These are phyloP conservation scores for Arthrobotrys iridis DNA, from an alignment of 2,329 filamentous ascomycete species.

Conservation along the genomic window DNA sequence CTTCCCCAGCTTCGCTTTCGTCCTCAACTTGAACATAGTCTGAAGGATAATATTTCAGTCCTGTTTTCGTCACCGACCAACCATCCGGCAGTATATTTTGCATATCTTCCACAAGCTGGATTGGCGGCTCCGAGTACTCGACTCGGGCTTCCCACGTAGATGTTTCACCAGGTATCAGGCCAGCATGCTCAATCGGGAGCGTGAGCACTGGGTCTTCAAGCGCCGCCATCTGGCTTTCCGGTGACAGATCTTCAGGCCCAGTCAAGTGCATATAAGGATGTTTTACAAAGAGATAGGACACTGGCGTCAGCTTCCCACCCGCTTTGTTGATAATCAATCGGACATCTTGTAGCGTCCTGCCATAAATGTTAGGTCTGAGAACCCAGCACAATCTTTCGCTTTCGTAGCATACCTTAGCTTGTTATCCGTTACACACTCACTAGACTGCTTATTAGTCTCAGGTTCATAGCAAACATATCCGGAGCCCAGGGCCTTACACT, in stretches of 20 bases:
- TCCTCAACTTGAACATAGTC: constrained; percentile 35
- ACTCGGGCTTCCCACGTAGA: constrained; percentile 48
- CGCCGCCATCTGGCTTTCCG: constrained; percentile 24
- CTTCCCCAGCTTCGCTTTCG: constrained; percentile 34
- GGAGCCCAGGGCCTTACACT: constrained; percentile 62
- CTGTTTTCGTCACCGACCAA: constrained; percentile 49
- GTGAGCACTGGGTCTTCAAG: constrained; percentile 40
- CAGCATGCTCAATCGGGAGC: constrained; percentile 43
- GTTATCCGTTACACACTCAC: constrained; percentile 57
- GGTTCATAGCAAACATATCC: constrained; percentile 2
- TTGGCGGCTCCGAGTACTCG: constrained; percentile 39
- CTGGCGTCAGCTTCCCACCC: constrained; percentile 76
- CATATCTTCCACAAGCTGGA: constrained; percentile 52
- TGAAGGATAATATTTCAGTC: constrained; percentile 46
- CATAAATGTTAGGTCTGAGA: constrained; percentile 83
- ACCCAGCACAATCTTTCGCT: constrained; percentile 64
- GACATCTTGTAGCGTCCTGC: constrained; percentile 76
- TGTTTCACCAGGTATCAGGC: constrained; percentile 33
- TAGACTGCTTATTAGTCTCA: constrained; percentile 33
- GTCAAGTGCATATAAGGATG: constrained; percentile 67
- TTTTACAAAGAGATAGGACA: constrained; percentile 84
- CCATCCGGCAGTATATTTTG: constrained; percentile 47
- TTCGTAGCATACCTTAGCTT: constrained; percentile 55
- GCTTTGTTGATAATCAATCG: constrained; percentile 75
- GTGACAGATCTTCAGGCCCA: constrained; percentile 34